A percentile compares a stretch with the other conserved stretches of the same genome.
Evolutionary conservation across 2,329 filamentous ascomycete genomes (phyloP).

Genomic region (Juglanconis oblonga): DNA sequence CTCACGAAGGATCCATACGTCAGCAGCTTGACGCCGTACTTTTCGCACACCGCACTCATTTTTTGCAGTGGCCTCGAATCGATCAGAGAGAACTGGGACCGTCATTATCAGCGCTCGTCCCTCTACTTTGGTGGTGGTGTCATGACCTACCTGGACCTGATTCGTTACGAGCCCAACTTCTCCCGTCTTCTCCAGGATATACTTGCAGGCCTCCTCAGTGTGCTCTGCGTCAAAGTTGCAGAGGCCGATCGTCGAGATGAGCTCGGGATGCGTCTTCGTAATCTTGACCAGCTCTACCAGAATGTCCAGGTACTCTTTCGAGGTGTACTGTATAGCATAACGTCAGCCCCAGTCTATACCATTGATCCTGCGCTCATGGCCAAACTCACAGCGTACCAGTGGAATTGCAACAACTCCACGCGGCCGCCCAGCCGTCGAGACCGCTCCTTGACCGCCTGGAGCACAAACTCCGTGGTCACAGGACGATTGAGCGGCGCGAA

Average conservation of each 20-base stretch:
- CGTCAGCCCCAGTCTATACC: neutral
- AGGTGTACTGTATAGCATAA: slow-evolving; percentile 26
- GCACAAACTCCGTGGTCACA: slow-evolving; percentile 27
- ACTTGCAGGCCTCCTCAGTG: slow-evolving; percentile 29
- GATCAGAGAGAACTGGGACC: slow-evolving; percentile 30
- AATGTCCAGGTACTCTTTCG: slow-evolving; percentile 32
- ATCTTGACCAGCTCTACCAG: slow-evolving; percentile 29
- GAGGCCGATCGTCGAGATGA: slow-evolving; percentile 30
- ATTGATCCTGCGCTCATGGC: neutral
- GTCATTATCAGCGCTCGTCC: neutral
- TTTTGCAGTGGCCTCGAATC: slow-evolving; percentile 29
- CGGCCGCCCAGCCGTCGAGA: slow-evolving; percentile 29
- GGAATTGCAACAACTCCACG: slow-evolving; percentile 34
- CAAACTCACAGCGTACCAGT: slow-evolving; percentile 31
- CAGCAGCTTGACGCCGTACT: slow-evolving; percentile 30
- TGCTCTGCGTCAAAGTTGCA: slow-evolving; percentile 35
- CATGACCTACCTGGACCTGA: slow-evolving; percentile 30
- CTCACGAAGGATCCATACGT: slow-evolving; percentile 34
- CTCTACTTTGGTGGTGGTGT: neutral
- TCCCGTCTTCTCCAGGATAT: slow-evolving; percentile 28
- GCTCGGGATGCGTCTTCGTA: slow-evolving; percentile 25
- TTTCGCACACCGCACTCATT: slow-evolving; percentile 28
- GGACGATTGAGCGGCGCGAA: slow-evolving; percentile 25
- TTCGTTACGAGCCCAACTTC: slow-evolving; percentile 30
- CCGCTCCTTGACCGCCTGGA: slow-evolving; percentile 29